These are phyloP conservation scores for Blastobotrys apis DNA, from an alignment of 1,139 yeast genomes.

Conservation along the genomic window DNA sequence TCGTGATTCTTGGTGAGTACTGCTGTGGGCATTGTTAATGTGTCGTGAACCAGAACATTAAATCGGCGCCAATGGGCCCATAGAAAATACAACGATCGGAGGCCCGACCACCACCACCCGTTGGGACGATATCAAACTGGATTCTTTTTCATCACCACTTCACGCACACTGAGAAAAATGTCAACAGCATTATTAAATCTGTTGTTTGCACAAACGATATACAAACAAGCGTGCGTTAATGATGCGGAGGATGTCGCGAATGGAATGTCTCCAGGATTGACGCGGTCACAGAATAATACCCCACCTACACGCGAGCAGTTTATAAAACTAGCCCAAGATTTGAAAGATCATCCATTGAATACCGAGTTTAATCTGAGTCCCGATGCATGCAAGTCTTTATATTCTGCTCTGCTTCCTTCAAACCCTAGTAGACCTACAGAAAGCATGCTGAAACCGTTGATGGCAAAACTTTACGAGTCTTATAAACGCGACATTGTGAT, in stretches of 20 bases:
- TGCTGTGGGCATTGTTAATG: slow-evolving; percentile 12
- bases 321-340: slow-evolving; percentile 24
- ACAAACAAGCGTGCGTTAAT: slow-evolving; percentile 29
- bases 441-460: slow-evolving; percentile 27
- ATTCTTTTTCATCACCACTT: slow-evolving; percentile 2
- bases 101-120: slow-evolving; percentile 1
- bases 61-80: neutral
- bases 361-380: slow-evolving; percentile 28
- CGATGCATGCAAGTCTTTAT: slow-evolving; percentile 28
- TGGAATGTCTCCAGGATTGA: slow-evolving; percentile 1
- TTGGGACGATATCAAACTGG: too few species aligned
- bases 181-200: slow-evolving; percentile 32
- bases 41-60: neutral
- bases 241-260: slow-evolving; percentile 16
- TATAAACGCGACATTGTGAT: slow-evolving; percentile 28
- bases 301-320: slow-evolving; percentile 20
- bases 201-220: slow-evolving; percentile 33
- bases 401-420: slow-evolving; percentile 27
- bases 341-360: slow-evolving; percentile 30
- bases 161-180: slow-evolving; percentile 18
- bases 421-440: slow-evolving; percentile 26
- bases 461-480: slow-evolving; percentile 30
- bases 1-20: neutral
- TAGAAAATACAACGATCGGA: neutral
- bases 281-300: slow-evolving; percentile 5